Percentiles rank a stretch among this genome's conserved stretches.
phyloP scores from a whole-genome alignment of 106 monocot species.

The Amphibolis antarctica region DNA sequence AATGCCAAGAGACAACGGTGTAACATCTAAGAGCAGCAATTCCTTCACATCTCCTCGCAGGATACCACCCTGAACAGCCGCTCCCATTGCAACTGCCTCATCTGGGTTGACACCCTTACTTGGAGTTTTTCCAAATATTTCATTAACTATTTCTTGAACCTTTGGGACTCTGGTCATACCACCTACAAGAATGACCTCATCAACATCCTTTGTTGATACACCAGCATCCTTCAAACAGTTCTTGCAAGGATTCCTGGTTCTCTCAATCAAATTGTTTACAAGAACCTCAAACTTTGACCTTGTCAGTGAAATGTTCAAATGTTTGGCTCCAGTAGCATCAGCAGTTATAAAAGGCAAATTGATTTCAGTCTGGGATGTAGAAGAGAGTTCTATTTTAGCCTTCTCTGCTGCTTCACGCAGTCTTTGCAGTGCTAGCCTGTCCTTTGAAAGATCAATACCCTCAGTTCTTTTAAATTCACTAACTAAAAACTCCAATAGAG shows the following conservation, averaged over 20 bases:
- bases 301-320: slow-evolving; percentile 68
- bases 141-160: slow-evolving; percentile 57
- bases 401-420: slow-evolving; percentile 88
- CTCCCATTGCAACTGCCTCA: slow-evolving; percentile 83
- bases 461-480: slow-evolving; percentile 63
- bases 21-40: no score
- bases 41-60: slow-evolving; percentile 85
- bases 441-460: slow-evolving; percentile 67
- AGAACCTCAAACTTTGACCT: slow-evolving; percentile 74
- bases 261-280: slow-evolving; percentile 55
- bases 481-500: slow-evolving; percentile 53
- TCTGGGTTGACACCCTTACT: slow-evolving; percentile 89
- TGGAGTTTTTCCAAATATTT: slow-evolving; percentile 63
- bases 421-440: slow-evolving; percentile 68
- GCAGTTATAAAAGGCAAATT: slow-evolving; percentile 79
- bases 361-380: slow-evolving; percentile 77
- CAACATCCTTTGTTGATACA: slow-evolving; percentile 49
- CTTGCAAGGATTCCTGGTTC: slow-evolving; percentile 59
- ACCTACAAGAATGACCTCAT: slow-evolving; percentile 83
- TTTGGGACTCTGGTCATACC: slow-evolving; percentile 88
- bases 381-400: slow-evolving; percentile 79
- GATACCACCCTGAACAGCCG: slow-evolving; percentile 78
- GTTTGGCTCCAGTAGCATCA: slow-evolving; percentile 77
- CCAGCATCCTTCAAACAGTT: slow-evolving; percentile 78
- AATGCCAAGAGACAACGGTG: no score